A percentile compares a stretch with the other conserved stretches of the same genome.
Evolutionary conservation across 345 rosid species (phyloP).

Genomic region (rapeseed (Brassica napus)): Da-Ae NC_063442.1:38175001-38175500

Average conservation of each 20-base stretch:
- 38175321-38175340: conserved; percentile 81
- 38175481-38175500: conserved; percentile 45
- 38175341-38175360: conserved; percentile 91
- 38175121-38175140: conserved; percentile 23
- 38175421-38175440: conserved; percentile 51
- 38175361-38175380: conserved; percentile 90
- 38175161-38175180: conserved; percentile 23
- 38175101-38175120: conserved; percentile 91
- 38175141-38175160: conserved; percentile 14
- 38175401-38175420: conserved; percentile 65
- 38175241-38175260: conserved; percentile 75
- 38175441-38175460: conserved; percentile 42
- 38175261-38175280: conserved; percentile 90
- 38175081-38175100: conserved; percentile 90
- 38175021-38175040: conserved; percentile 87
- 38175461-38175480: conserved; percentile 45
- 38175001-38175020: conserved; percentile 47
- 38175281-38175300: conserved; percentile 94
- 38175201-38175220: conserved; percentile 33
- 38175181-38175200: conserved; percentile 3
- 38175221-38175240: conserved; percentile 79
- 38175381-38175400: conserved; percentile 85
- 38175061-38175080: conserved; percentile 74
- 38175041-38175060: conserved; percentile 95
- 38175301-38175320: conserved; percentile 94